Percentiles rank a stretch among this genome's conserved stretches.
Evolutionary conservation across 1,139 yeast genomes (phyloP).

Genomic region (Meyerozyma smithsonii): DNA sequence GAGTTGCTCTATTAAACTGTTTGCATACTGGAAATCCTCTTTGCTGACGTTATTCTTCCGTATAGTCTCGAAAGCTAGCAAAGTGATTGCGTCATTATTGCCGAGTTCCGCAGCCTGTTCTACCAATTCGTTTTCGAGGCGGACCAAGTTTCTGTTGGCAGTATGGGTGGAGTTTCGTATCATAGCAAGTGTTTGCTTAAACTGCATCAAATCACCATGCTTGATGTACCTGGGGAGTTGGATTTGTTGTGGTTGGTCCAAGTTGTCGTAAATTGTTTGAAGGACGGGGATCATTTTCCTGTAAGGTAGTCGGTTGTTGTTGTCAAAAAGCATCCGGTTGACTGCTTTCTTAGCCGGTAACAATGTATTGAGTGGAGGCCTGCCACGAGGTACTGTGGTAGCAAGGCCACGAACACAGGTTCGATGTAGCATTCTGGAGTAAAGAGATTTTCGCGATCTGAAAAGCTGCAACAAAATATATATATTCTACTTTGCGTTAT

Average conservation of each 20-base stretch:
- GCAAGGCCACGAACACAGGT: neutral
- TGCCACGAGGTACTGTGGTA: neutral
- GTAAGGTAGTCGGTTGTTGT: conserved; percentile 54
- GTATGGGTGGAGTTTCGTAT: conserved; percentile 59
- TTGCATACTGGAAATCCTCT: conserved; percentile 63
- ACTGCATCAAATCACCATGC: conserved; percentile 58
- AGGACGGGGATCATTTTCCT: conserved; percentile 51
- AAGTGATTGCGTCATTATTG: conserved; percentile 71
- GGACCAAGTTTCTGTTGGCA: conserved; percentile 49
- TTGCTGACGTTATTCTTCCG: conserved; percentile 24
- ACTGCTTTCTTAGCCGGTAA: conserved; percentile 57
- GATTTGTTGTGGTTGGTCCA: conserved; percentile 33
- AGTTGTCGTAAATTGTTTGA: conserved; percentile 41
- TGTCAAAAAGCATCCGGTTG: conserved; percentile 59
- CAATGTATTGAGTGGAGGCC: conserved; percentile 45
- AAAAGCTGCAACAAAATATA: conserved; percentile 4
- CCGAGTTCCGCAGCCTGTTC: conserved; percentile 85
- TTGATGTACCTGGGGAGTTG: conserved; percentile 41
- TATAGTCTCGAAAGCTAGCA: conserved; percentile 62
- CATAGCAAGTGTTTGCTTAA: conserved; percentile 63
- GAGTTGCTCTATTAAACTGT: conserved; percentile 55
- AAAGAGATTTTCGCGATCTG: conserved; percentile 4
- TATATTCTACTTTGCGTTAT: conserved; percentile 14
- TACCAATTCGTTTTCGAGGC: conserved; percentile 63
- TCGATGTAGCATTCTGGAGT: conserved; percentile 1